Percentiles rank a stretch among this genome's conserved stretches.
phyloP scores from a whole-genome alignment of 1,139 yeast species.

The Candida anutae region DNA sequence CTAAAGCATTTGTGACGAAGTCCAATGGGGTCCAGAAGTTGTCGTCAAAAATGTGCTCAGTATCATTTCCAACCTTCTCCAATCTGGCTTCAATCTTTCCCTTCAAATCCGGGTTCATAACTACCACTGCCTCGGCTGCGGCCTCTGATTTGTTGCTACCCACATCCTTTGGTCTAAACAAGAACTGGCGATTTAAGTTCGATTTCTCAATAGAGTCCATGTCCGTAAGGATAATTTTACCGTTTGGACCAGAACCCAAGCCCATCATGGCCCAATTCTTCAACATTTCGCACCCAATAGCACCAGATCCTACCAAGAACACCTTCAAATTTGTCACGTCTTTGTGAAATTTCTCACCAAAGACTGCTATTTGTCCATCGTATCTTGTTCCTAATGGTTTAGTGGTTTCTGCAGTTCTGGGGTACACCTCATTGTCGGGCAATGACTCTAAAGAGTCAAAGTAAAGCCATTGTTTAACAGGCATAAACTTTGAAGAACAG shows the following conservation, averaged over 20 bases:
- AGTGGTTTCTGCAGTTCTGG: conserved; percentile 65
- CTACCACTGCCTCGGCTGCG: conserved; percentile 76
- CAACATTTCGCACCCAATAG: conserved; percentile 98
- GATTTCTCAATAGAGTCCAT: conserved; percentile 94
- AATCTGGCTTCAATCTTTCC: conserved; percentile 71
- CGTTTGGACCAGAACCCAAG: conserved; percentile 83
- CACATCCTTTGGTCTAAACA: conserved; percentile 90
- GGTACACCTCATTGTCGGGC: conserved; percentile 50
- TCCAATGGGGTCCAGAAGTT: conserved; percentile 81
- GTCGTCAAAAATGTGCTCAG: conserved; percentile 81
- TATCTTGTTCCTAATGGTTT: conserved; percentile 76
- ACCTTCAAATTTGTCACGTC: conserved; percentile 68
- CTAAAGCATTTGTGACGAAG: conserved; percentile 91
- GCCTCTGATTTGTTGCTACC: conserved; percentile 87
- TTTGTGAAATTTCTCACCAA: conserved; percentile 74
- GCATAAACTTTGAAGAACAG: conserved; percentile 87
- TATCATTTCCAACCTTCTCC: conserved; percentile 91
- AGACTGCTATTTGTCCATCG: conserved; percentile 90
- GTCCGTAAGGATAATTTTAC: conserved; percentile 81
- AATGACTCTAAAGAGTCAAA: conserved; percentile 91
- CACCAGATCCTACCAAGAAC: conserved; percentile 95
- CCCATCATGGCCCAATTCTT: conserved; percentile 99
- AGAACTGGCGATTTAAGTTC: conserved; percentile 89
- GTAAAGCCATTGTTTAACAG: conserved; percentile 84
- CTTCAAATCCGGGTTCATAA: conserved; percentile 75